phyloP scores from a whole-genome alignment of 257 asterid species.

The Rehmannia glutinosa region DNA sequence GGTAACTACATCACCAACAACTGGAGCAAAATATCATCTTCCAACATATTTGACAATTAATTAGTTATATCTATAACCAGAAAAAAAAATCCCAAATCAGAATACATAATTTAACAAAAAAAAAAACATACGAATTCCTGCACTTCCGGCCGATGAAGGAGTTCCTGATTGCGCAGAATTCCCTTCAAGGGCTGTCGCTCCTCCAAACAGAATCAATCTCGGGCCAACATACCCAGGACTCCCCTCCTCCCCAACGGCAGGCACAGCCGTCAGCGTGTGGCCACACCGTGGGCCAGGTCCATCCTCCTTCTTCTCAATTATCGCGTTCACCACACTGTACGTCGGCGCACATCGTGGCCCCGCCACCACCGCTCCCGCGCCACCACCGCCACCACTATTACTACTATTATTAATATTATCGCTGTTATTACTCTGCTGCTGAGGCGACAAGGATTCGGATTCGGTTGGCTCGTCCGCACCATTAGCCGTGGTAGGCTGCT shows the following conservation, averaged over 20 bases:
- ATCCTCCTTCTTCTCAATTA: constrained; percentile 85
- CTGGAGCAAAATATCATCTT: constrained; percentile 1
- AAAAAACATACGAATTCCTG: constrained; percentile 82
- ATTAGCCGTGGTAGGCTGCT: constrained; percentile 41
- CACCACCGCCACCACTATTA: constrained; percentile 29
- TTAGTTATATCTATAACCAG: neutral
- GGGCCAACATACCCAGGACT: constrained; percentile 81
- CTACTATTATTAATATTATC: constrained; percentile 29
- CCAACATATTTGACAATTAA: neutral
- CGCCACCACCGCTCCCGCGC: constrained; percentile 39
- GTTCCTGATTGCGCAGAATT: constrained; percentile 91
- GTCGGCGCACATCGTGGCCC: constrained; percentile 96
- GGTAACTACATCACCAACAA: constrained; percentile 3
- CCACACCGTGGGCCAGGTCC: constrained; percentile 99
- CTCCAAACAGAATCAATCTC: constrained; percentile 85
- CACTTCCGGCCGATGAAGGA: constrained; percentile 94
- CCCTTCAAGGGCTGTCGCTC: constrained; percentile 98
- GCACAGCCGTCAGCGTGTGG: constrained; percentile 94
- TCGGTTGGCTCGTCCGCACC: constrained; percentile 34
- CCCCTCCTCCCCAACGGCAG: constrained; percentile 98
- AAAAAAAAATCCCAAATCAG: neutral
- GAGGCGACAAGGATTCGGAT: constrained; percentile 34
- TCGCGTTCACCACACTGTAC: constrained; percentile 69
- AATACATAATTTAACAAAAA: neutral
- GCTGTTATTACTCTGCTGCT: constrained; percentile 31